phyloP scores from a whole-genome alignment of 129 eudicot genomes.

The Ambrosia artemisiifolia region DNA sequence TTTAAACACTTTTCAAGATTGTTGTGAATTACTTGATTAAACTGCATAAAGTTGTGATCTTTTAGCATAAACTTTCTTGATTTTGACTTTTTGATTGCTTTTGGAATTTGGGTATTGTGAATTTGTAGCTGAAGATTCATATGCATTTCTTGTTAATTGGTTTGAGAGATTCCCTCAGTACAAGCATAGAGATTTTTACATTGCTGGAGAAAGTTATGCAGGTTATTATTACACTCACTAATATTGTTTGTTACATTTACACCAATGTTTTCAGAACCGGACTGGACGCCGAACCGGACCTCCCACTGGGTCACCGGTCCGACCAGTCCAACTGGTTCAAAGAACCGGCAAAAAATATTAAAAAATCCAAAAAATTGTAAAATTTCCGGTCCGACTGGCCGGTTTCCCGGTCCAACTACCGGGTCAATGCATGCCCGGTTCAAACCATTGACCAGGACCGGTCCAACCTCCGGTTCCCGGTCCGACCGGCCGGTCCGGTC shows the following conservation, averaged over 20 bases:
- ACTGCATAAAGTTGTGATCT: slow-evolving; percentile 7
- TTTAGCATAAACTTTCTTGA: slow-evolving; percentile 25
- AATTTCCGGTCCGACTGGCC: too few relatives aligned
- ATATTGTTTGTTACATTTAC: background rate
- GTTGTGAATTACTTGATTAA: slow-evolving; percentile 1
- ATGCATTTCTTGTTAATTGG: slow-evolving; percentile 73
- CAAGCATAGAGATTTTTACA: slow-evolving; percentile 82
- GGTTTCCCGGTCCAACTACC: too few relatives aligned
- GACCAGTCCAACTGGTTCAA: too few relatives aligned
- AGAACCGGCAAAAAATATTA: too few relatives aligned
- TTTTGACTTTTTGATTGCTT: slow-evolving; percentile 25
- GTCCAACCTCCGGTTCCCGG: too few relatives aligned
- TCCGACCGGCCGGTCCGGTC: too few relatives aligned
- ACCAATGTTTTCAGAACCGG: too few relatives aligned
- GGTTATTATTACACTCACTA: slow-evolving; percentile 35
- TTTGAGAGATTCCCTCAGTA: slow-evolving; percentile 96
- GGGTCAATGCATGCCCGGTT: too few relatives aligned
- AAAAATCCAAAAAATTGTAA: too few relatives aligned
- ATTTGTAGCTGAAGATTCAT: slow-evolving; percentile 86
- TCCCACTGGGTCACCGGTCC: too few relatives aligned
- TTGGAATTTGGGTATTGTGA: slow-evolving; percentile 25
- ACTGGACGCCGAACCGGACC: too few relatives aligned
- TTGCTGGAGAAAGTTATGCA: slow-evolving; percentile 99
- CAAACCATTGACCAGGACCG: too few relatives aligned
- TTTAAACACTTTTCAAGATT: background rate